Percentiles rank a stretch among this genome's conserved stretches.
These are phyloP conservation scores for Fusarium vanettenii DNA, from an alignment of 2,329 filamentous ascomycete species.

Conservation along the genomic window DNA sequence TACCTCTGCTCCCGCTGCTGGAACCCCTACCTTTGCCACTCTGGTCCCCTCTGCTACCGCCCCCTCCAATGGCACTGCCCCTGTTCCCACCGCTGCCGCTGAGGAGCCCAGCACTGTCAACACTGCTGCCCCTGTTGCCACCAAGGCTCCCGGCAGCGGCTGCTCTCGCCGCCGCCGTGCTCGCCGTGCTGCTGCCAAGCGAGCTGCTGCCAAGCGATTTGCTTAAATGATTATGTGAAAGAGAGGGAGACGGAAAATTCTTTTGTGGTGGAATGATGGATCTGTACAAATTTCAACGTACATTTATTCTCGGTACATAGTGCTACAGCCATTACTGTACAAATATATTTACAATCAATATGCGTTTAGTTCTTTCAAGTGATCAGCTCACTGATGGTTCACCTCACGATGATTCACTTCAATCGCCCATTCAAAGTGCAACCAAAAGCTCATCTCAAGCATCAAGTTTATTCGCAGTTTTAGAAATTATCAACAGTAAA, in stretches of 20 bases:
- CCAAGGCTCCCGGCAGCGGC: conserved; percentile 24
- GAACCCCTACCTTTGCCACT: conserved; percentile 21
- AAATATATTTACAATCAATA: background rate
- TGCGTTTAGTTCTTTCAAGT: background rate
- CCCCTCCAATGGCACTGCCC: conserved; percentile 19
- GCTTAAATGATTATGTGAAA: conserved; percentile 3
- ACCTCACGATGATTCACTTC: background rate
- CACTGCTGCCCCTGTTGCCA: conserved; percentile 18
- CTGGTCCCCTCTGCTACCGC: conserved; percentile 14
- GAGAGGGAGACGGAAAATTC: conserved; percentile 1
- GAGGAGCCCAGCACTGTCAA: conserved; percentile 11
- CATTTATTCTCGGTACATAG: conserved; percentile 43
- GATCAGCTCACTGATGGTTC: background rate
- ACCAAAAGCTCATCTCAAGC: background rate
- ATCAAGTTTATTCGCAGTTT: conserved; percentile 24
- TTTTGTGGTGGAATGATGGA: conserved; percentile 28
- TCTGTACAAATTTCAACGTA: conserved; percentile 16
- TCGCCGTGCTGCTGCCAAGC: conserved; percentile 35
- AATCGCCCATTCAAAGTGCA: too few species aligned
- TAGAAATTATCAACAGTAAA: conserved; percentile 33
- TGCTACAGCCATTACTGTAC: conserved; percentile 22
- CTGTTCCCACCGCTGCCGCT: background rate
- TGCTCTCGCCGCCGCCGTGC: conserved; percentile 18
- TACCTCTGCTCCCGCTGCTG: conserved; percentile 7
- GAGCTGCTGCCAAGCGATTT: conserved; percentile 26